These are phyloP conservation scores for Syzygium malaccense DNA, from an alignment of 441 rosid genomes.

Conservation along the genomic window DNA sequence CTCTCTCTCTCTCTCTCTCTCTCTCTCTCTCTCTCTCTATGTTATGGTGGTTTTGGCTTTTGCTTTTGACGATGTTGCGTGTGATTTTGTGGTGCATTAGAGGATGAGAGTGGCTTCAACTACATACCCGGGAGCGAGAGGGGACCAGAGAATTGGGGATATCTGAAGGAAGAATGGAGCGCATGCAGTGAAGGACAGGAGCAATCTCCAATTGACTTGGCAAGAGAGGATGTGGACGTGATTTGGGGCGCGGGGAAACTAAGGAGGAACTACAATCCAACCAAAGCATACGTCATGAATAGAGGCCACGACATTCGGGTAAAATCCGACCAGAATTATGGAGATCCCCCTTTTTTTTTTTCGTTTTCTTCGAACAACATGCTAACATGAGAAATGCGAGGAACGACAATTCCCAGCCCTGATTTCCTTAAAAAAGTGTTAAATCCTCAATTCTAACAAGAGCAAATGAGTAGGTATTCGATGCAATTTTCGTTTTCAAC, in stretches of 20 bases:
- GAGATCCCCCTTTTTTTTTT: not conserved
- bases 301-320: constrained; percentile 54
- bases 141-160: constrained; percentile 1
- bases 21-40: not conserved
- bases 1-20: not conserved
- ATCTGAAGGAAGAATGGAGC: not conserved
- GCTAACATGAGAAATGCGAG: not conserved
- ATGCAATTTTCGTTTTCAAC: not conserved
- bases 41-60: not conserved
- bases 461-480: not conserved
- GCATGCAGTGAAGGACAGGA: not conserved
- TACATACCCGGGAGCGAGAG: not conserved
- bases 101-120: not conserved
- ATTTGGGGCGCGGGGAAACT: constrained; percentile 5
- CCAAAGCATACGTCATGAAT: constrained; percentile 30
- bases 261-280: constrained; percentile 22
- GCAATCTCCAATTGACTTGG: constrained; percentile 2
- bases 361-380: not conserved
- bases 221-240: constrained; percentile 15
- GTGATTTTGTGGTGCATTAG: not conserved
- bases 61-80: not conserved
- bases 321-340: not conserved
- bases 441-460: not conserved
- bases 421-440: not conserved
- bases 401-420: not conserved